Evolutionary conservation across 192 early-diverging fungal genomes (phyloP), one percentile per base, ranked within the genome.

Genomic region (Backusella tarrabulga): DNA sequence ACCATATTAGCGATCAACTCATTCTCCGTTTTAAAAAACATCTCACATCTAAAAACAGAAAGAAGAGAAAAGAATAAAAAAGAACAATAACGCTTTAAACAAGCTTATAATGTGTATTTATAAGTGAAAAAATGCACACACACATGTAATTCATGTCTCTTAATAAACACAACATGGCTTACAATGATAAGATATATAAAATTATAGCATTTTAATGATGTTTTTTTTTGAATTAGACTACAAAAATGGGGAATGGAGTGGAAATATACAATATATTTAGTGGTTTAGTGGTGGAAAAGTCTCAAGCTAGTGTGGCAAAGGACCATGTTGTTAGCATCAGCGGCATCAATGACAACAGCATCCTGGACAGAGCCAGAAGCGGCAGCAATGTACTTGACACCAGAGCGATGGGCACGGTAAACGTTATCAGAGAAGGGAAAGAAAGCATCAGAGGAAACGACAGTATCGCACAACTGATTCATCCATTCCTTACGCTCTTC

Each of bases 371-470:
- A 94, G 60, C 98, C 98, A 75, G 90, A 91, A 21, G 98, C 96
- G 29, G 95, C 96, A 75, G 96, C 97, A 78, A 99, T 88, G 76
- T 87, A 95, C 76, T 88, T 84, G 73, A 96, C 98, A 75, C 98
- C 98, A 32, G 91, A 92, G 83, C 91, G 85, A 41, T 87, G 86
- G 34, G 91, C 97, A 63, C 98, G 87, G 78, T 96, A 92, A 67
- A 99, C 87, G 78, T 97, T 98, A 86, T 99, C 98, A 5, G 93
- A 87, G 90, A 99, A 99, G 74, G 98, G 98, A 94, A 99, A 99
- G 91, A 99, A 99, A 34, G 98, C 98, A 83, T 99, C 98, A n/a
- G 95, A 96, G 4, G 93, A 90, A 19, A 99, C 85, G 11, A 95
- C 94, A 23, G 98, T 92, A 73, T 88, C 94, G 17, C 69, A 83